phyloP scores from a whole-genome alignment of 1,139 yeast genomes.

The Hyphopichia khmerensis region DNA sequence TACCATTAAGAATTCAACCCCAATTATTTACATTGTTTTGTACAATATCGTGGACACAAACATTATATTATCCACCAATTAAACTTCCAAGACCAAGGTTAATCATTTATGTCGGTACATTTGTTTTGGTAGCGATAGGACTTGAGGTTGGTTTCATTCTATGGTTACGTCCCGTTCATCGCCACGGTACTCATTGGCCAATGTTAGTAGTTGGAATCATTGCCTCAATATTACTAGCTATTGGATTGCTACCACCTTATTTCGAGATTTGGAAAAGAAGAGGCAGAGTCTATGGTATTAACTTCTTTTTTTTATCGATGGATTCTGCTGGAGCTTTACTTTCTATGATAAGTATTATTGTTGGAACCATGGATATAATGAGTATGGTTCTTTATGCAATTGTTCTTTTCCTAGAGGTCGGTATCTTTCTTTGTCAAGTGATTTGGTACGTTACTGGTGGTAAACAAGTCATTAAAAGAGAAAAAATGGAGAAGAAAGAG shows the following conservation, averaged over 20 bases:
- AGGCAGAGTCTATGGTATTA: conserved; percentile 87
- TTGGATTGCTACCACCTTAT: conserved; percentile 87
- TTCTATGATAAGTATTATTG: conserved; percentile 64
- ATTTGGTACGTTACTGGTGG: conserved; percentile 65
- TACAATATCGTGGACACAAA: conserved; percentile 65
- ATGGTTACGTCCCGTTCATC: conserved; percentile 65
- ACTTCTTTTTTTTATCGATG: conserved; percentile 73
- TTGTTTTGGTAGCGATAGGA: conserved; percentile 52
- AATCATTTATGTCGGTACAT: conserved; percentile 28
- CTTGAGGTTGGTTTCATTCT: conserved; percentile 69
- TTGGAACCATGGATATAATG: conserved; percentile 66
- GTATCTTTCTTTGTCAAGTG: conserved; percentile 68
- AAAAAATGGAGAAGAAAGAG: conserved; percentile 14
- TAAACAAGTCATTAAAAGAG: conserved; percentile 21
- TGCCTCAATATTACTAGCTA: conserved; percentile 72
- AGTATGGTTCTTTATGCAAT: conserved; percentile 74
- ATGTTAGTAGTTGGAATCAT: conserved; percentile 71
- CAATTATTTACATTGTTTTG: conserved; percentile 78
- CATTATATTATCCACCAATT: conserved; percentile 79
- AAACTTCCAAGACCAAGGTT: conserved; percentile 38
- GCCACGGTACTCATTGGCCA: conserved; percentile 73
- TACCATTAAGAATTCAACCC: conserved; percentile 84
- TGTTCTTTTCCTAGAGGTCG: conserved; percentile 72
- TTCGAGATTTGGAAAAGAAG: conserved; percentile 74
- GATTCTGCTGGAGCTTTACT: conserved; percentile 83